phyloP scores from a whole-genome alignment of 2,329 filamentous ascomycete species.

The Colletotrichum sp. region DNA sequence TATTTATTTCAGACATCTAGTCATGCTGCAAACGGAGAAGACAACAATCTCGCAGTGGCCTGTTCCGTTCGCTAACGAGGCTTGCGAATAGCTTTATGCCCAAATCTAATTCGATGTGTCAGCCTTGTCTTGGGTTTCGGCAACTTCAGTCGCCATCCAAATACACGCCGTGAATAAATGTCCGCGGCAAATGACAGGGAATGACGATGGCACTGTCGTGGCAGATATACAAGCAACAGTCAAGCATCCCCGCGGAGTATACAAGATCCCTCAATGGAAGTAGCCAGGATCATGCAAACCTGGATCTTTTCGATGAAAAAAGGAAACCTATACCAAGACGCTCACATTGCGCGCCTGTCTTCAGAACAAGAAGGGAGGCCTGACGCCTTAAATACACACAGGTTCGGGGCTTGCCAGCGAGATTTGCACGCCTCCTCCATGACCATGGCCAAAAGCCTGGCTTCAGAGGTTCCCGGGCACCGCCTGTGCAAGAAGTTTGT shows the following conservation, averaged over 20 bases:
- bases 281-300: not conserved
- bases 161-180: not conserved
- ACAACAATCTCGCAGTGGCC: not conserved
- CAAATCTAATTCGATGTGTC: rapidly evolving
- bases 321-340: no score
- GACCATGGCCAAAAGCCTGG: no score
- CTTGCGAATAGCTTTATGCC: not conserved
- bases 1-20: not conserved
- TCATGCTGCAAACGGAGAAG: not conserved
- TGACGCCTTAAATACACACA: no score
- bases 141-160: not conserved
- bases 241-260: no score
- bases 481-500: no score
- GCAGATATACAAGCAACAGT: no score
- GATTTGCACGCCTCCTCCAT: no score
- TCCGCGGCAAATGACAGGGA: not conserved
- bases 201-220: not conserved
- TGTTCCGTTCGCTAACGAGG: no score
- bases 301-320: not conserved
- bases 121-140: not conserved
- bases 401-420: no score
- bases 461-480: no score
- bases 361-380: no score
- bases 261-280: not conserved
- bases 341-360: no score